These are phyloP conservation scores for Pythium periplocum DNA, from an alignment of 352 stramenopile genomes.

Conservation along the genomic window DNA sequence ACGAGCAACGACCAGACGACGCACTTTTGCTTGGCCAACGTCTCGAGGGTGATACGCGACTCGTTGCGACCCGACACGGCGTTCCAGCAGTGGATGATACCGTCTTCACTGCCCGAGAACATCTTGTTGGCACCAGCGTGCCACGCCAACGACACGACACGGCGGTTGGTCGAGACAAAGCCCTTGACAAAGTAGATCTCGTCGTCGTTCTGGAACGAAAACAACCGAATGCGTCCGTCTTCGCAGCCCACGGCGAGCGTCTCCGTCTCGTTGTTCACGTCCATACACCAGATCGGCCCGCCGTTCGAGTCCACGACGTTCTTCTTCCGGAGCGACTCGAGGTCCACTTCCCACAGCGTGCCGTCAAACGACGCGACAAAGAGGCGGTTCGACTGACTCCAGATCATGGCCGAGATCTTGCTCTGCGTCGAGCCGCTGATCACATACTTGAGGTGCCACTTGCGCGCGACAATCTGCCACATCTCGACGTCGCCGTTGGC, in stretches of 20 bases:
- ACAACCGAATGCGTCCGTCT: constrained; percentile 87
- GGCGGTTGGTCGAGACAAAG: constrained; percentile 67
- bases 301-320: constrained; percentile 85
- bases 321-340: constrained; percentile 60
- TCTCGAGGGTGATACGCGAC: constrained; percentile 80
- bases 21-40: constrained; percentile 64
- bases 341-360: constrained; percentile 81
- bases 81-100: constrained; percentile 88
- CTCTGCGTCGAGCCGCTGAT: constrained; percentile 51
- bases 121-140: constrained; percentile 64
- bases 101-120: constrained; percentile 83
- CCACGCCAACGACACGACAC: constrained; percentile 84
- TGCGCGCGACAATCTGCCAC: constrained; percentile 45
- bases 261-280: constrained; percentile 46
- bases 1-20: constrained; percentile 89
- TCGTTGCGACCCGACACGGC: constrained; percentile 69
- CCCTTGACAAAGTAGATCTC: constrained; percentile 78
- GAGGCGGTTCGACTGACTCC: constrained; percentile 38
- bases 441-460: constrained; percentile 74
- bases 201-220: constrained; percentile 65
- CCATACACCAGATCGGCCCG: constrained; percentile 86
- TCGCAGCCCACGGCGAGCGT: constrained; percentile 85
- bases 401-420: constrained; percentile 72
- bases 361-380: constrained; percentile 72
- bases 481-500: constrained; percentile 80